These are phyloP conservation scores for Marasmius tenuissimus DNA, from an alignment of 1,284 basidiomycete genomes.

Conservation along the genomic window DNA sequence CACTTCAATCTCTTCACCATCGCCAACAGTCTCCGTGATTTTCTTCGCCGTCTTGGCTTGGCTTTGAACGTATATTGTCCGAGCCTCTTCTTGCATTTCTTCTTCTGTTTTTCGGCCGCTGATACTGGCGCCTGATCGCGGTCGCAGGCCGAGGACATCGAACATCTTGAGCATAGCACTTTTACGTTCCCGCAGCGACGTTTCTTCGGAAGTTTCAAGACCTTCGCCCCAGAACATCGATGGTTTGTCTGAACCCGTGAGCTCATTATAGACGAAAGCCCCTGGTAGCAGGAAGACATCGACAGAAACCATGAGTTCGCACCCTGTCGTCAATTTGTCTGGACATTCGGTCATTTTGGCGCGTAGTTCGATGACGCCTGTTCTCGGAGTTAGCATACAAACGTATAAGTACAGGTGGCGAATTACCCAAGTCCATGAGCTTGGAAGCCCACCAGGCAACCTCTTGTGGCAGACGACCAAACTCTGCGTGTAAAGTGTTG, in stretches of 20 bases:
- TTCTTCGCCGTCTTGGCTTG: constrained; percentile 24
- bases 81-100: constrained; percentile 40
- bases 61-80: constrained; percentile 32
- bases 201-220: constrained; percentile 74
- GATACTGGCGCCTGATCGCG: constrained; percentile 43
- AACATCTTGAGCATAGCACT: constrained; percentile 64
- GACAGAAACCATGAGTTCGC: constrained; percentile 69
- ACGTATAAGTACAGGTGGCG: background rate
- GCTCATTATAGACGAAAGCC: constrained; percentile 58
- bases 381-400: constrained; percentile 7
- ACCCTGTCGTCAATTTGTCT: constrained; percentile 60
- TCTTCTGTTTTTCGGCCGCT: constrained; percentile 33
- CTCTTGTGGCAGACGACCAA: constrained; percentile 71
- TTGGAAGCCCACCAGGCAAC: constrained; percentile 69
- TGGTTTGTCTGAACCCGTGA: constrained; percentile 33
- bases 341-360: constrained; percentile 76
- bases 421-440: constrained; percentile 67
- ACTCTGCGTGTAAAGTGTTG: constrained; percentile 44
- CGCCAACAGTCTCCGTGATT: constrained; percentile 57
- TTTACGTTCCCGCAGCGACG: constrained; percentile 75
- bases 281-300: constrained; percentile 61
- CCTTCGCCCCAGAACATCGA: constrained; percentile 64
- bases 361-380: constrained; percentile 63
- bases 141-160: constrained; percentile 60
- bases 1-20: constrained; percentile 68